phyloP scores from a whole-genome alignment of 176 grass and related monocot species.

The Aegilops longissima region DNA sequence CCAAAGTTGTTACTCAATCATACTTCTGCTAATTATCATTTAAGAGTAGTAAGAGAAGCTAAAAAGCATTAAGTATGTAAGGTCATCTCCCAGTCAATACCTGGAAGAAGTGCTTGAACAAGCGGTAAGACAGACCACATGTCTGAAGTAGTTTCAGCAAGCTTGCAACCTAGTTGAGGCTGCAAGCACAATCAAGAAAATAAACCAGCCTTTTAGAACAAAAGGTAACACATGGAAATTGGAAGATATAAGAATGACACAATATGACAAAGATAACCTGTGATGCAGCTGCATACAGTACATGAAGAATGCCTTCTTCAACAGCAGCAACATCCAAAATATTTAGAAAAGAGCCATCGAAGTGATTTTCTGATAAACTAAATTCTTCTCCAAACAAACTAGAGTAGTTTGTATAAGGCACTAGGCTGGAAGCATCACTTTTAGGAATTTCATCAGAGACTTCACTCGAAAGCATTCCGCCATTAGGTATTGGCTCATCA shows the following conservation, averaged over 20 bases:
- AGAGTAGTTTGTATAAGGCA: conserved; percentile 58
- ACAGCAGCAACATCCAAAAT: conserved; percentile 86
- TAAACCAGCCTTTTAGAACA: conserved; percentile 13
- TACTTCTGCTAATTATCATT: conserved; percentile 8
- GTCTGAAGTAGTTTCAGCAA: conserved; percentile 77
- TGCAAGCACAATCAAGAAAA: conserved; percentile 54
- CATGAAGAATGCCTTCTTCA: conserved; percentile 97
- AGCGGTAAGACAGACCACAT: conserved; percentile 87
- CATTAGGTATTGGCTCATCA: conserved; percentile 36
- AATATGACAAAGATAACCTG: conserved; percentile 58
- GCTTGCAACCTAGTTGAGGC: conserved; percentile 71
- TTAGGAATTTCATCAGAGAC: conserved; percentile 53
- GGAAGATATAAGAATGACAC: conserved; percentile 24
- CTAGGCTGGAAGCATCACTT: conserved; percentile 43
- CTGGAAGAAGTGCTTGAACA: conserved; percentile 94
- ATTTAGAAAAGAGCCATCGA: conserved; percentile 69
- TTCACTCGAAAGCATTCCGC: conserved; percentile 23
- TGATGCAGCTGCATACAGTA: conserved; percentile 78
- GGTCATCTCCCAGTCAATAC: conserved; percentile 34
- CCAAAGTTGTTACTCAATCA: conserved; percentile 11
- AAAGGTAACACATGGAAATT: background rate
- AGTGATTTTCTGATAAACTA: conserved; percentile 45
- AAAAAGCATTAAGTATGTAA: conserved; percentile 27
- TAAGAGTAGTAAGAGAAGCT: conserved; percentile 12
- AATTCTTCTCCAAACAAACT: conserved; percentile 91